These are phyloP conservation scores for Lactarius psammicola DNA, from an alignment of 768 basidiomycete species.

Conservation along the genomic window DNA sequence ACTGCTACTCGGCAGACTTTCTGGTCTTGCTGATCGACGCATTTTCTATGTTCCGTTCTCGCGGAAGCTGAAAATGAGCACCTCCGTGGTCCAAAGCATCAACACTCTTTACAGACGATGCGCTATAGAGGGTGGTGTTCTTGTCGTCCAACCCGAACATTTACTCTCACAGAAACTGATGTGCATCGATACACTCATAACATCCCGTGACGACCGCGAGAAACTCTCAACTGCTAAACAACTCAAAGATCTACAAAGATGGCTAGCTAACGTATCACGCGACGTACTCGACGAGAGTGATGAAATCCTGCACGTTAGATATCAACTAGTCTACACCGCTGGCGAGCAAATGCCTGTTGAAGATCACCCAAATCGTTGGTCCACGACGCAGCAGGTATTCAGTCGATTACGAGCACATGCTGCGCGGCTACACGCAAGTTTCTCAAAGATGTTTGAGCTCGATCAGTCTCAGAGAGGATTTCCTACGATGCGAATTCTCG, in stretches of 20 bases:
- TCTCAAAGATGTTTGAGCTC: not conserved
- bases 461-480: slow-evolving; percentile 3
- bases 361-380: slow-evolving; percentile 46
- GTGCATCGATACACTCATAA: slow-evolving; percentile 39
- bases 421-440: not conserved
- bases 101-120: slow-evolving; percentile 41
- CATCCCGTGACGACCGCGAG: slow-evolving; percentile 20
- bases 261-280: slow-evolving; percentile 9
- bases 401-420: slow-evolving; percentile 34
- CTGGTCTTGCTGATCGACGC: slow-evolving; percentile 46
- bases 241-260: not conserved
- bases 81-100: slow-evolving; percentile 32
- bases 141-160: slow-evolving; percentile 54
- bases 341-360: slow-evolving; percentile 41
- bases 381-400: slow-evolving; percentile 41
- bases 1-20: slow-evolving; percentile 42
- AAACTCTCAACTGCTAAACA: not conserved
- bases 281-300: slow-evolving; percentile 27
- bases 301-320: slow-evolving; percentile 45
- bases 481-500: slow-evolving; percentile 14
- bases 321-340: slow-evolving; percentile 49
- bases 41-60: slow-evolving; percentile 53
- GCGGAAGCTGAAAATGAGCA: slow-evolving; percentile 36
- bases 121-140: slow-evolving; percentile 39
- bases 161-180: slow-evolving; percentile 51